Evolutionary conservation across 768 basidiomycete species (phyloP).

Genomic region (Flagelloscypha sp.): DNA sequence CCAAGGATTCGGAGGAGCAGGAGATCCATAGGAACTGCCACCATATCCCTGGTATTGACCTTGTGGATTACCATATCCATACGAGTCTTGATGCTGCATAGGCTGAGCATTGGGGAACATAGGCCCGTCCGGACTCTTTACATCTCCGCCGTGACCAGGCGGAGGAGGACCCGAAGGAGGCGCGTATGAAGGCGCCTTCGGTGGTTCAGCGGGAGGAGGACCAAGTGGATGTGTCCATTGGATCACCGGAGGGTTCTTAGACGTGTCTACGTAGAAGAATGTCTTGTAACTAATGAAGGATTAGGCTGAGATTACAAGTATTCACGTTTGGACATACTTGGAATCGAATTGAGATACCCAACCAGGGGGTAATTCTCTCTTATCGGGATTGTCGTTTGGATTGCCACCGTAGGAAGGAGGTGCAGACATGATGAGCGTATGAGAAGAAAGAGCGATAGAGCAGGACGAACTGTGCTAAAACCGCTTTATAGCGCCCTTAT

Average conservation of each 20-base stretch:
- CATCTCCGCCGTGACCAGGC: constrained; percentile 21
- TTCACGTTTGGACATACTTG: constrained; percentile 38
- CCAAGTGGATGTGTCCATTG: constrained; percentile 69
- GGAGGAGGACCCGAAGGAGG: constrained; percentile 40
- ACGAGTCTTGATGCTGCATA: no score
- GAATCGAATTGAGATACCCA: constrained; percentile 63
- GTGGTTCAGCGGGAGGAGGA: constrained; percentile 33
- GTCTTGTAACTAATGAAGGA: neutral
- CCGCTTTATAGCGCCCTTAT: no score
- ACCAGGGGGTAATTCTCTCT: constrained; percentile 52
- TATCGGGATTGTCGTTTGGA: constrained; percentile 39
- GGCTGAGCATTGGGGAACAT: no score
- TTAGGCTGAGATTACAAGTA: neutral
- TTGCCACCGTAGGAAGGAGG: constrained; percentile 29
- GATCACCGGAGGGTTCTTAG: constrained; percentile 50
- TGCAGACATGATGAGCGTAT: constrained; percentile 30
- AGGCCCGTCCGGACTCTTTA: no score
- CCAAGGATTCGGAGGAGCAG: constrained; percentile 15
- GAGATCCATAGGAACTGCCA: constrained; percentile 16
- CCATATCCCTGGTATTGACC: constrained; percentile 19
- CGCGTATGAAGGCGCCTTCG: constrained; percentile 17
- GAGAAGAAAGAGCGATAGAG: no score
- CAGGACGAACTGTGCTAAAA: no score
- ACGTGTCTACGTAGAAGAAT: constrained; percentile 63
- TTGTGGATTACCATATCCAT: no score